phyloP scores from a whole-genome alignment of 2,329 filamentous ascomycete genomes.

The Phialophora chinensis region DNA sequence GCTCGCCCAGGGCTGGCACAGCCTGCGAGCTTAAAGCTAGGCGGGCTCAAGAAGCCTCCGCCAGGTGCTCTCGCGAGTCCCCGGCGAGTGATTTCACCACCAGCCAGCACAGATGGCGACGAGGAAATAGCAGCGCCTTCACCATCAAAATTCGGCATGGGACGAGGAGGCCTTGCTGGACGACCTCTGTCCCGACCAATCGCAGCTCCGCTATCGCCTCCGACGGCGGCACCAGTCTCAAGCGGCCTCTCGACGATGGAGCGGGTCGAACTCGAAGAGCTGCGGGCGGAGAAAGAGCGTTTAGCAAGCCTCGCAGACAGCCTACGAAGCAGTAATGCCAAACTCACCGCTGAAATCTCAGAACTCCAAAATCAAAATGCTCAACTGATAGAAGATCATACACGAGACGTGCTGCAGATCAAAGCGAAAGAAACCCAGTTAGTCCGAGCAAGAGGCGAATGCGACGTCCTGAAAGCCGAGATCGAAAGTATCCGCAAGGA shows the following conservation, averaged over 20 bases:
- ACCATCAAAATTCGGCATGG: conserved; percentile 68
- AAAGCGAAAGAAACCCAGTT: conserved; percentile 98
- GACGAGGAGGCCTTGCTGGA: conserved; percentile 79
- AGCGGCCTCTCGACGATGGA: conserved; percentile 79
- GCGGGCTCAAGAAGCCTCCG: conserved; percentile 51
- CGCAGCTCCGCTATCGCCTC: conserved; percentile 57
- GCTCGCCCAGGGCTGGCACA: conserved; percentile 50
- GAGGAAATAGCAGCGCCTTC: conserved; percentile 44
- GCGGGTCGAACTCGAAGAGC: conserved; percentile 87
- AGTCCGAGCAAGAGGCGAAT: conserved; percentile 87
- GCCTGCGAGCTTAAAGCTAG: conserved; percentile 50
- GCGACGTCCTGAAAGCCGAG: conserved; percentile 83
- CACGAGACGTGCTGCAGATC: conserved; percentile 90
- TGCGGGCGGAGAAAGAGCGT: conserved; percentile 81
- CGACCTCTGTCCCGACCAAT: conserved; percentile 81
- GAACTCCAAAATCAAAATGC: conserved; percentile 98
- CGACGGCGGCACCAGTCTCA: conserved; percentile 61
- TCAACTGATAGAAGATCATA: conserved; percentile 95
- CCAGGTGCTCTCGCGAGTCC: conserved; percentile 45
- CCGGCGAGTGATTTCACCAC: conserved; percentile 52
- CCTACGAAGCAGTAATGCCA: conserved; percentile 78
- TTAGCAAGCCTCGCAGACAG: conserved; percentile 78
- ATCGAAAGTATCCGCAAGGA: conserved; percentile 85
- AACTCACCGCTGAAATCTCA: conserved; percentile 82
- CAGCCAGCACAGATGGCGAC: conserved; percentile 50